phyloP scores from a whole-genome alignment of 495 filamentous ascomycete genomes.

The Staphylotrichum longicolle region DNA sequence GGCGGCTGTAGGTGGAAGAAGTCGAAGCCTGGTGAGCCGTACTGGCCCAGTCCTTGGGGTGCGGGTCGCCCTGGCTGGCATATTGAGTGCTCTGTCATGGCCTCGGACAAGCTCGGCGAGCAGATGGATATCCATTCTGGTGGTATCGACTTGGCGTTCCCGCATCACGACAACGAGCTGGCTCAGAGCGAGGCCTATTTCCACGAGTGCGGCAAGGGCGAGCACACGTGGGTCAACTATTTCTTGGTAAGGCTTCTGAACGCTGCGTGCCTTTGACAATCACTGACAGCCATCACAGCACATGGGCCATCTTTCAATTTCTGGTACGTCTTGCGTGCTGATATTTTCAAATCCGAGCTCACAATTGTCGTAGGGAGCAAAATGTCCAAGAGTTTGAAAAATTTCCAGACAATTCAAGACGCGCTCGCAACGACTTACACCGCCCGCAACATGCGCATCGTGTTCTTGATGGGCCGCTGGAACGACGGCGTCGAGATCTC shows the following conservation, averaged over 20 bases:
- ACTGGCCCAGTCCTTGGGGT: constrained; percentile 85
- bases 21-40: constrained; percentile 87
- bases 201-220: constrained; percentile 46
- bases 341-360: neutral
- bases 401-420: constrained; percentile 92
- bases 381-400: constrained; percentile 95
- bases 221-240: constrained; percentile 89
- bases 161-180: constrained; percentile 95
- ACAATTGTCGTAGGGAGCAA: constrained; percentile 56
- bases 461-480: constrained; percentile 87
- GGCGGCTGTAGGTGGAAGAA: constrained; percentile 66
- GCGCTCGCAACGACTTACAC: constrained; percentile 76
- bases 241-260: constrained; percentile 54
- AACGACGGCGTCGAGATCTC: constrained; percentile 90
- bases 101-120: constrained; percentile 75
- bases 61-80: constrained; percentile 91
- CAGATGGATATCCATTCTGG: constrained; percentile 92
- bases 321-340: constrained; percentile 35
- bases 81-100: constrained; percentile 98
- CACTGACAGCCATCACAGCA: constrained; percentile 42
- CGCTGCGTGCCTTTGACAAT: no score
- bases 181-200: constrained; percentile 93
- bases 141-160: constrained; percentile 89
- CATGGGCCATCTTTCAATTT: constrained; percentile 90
- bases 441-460: constrained; percentile 73